Evolutionary conservation across 179 eudicot species (phyloP).

Genomic region (Actinidia arguta): DNA sequence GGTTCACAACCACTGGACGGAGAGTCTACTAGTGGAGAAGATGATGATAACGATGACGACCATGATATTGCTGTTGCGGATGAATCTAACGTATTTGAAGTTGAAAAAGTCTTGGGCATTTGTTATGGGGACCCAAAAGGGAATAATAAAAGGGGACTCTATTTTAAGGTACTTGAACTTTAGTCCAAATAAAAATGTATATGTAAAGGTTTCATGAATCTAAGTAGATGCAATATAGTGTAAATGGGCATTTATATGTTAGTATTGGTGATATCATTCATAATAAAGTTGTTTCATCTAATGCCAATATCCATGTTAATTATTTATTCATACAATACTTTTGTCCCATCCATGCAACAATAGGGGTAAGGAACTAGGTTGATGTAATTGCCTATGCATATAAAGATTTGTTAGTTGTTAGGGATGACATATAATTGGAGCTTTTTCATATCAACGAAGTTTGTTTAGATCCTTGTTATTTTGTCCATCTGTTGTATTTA

Average conservation of each 20-base stretch:
- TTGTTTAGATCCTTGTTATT: not conserved
- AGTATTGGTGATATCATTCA: too few species aligned
- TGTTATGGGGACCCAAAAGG: constrained; percentile 75
- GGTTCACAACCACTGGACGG: constrained; percentile 1
- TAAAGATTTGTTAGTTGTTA: not conserved
- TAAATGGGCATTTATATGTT: not conserved
- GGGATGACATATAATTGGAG: not conserved
- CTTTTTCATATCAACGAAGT: not conserved
- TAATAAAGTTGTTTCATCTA: not conserved
- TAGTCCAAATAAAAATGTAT: not conserved
- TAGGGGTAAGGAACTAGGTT: not conserved
- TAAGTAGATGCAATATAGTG: not conserved
- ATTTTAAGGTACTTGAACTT: constrained; percentile 66
- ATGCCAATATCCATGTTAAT: not conserved
- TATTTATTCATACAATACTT: not conserved
- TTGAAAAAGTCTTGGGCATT: constrained; percentile 60
- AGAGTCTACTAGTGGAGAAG: not conserved
- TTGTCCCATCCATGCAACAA: not conserved
- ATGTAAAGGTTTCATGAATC: not conserved
- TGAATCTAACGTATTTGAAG: constrained; percentile 59
- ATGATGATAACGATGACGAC: constrained; percentile 27
- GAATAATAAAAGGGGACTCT: constrained; percentile 32
- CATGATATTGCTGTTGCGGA: constrained; percentile 32
- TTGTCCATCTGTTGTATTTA: not conserved
- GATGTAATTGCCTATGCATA: not conserved